These are phyloP conservation scores for Colletotrichum limetticola DNA, from an alignment of 2,329 filamentous ascomycete genomes.

Conservation along the genomic window DNA sequence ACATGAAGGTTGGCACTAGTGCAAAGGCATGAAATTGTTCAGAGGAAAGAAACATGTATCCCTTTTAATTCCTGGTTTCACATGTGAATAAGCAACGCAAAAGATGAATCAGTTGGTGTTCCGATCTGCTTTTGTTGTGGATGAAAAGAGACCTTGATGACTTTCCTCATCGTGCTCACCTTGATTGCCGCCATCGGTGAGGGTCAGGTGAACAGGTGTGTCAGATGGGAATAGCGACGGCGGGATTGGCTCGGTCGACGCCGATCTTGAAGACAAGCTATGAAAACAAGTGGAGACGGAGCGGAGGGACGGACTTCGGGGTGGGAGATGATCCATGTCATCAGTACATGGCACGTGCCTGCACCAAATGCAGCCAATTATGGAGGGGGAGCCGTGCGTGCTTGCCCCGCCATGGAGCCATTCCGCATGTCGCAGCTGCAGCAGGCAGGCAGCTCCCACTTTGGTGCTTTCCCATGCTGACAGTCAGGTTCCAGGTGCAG, in stretches of 20 bases:
- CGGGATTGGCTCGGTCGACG: conserved; percentile 24
- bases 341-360: neutral
- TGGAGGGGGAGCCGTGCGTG: conserved; percentile 1
- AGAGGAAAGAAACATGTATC: neutral
- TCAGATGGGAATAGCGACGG: neutral
- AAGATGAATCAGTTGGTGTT: neutral
- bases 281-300: neutral
- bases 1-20: neutral
- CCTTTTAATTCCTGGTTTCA: neutral
- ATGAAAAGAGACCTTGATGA: no score
- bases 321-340: conserved; percentile 9
- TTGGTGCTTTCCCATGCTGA: neutral
- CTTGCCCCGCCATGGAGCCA: conserved; percentile 12
- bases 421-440: conserved; percentile 4
- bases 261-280: neutral
- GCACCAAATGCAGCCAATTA: neutral
- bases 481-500: neutral
- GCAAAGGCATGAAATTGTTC: neutral
- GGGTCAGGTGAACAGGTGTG: neutral
- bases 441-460: neutral
- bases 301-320: conserved; percentile 15
- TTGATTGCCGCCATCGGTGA: neutral
- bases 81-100: neutral
- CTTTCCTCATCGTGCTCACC: neutral
- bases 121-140: neutral